Base-by-base conservation (phyloP, 2,329 filamentous ascomycete species). In the Apiospora rasikravindrae region DNA sequence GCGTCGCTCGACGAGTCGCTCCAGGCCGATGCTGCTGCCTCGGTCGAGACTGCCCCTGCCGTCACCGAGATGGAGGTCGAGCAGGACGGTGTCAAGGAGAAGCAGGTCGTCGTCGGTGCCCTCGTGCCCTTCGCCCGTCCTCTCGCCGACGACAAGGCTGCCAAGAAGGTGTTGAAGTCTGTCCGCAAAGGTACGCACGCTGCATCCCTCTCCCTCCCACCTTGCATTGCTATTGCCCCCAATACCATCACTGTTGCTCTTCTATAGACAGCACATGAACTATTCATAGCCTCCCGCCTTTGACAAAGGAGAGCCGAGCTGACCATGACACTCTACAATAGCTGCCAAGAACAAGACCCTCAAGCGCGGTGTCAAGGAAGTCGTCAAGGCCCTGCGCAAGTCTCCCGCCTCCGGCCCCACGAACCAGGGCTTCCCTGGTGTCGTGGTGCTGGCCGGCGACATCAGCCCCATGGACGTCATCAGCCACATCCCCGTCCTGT, bases 401-500 rank as follows among this genome's bases (percentile, higher is more conserved):
- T 96, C 94, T 19, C 88, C 93, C 72, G 84, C 90, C 77, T 89
- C 91, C 72, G 89, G 90, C n/a, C 88, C 90, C 73, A 88, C 90
- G 76, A 86, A 89, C 80, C 86, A 89, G 70, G 83, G 88, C 70
- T 87, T 91, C 79, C 91, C 93, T 64, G 89, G 91, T 76, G 89
- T 99, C 77, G 94, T 98, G 79, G 88, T 99, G 82, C 94, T 99
- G 77, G 96, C 96, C 47, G 96, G 94, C 78, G 96, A 99, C 84
- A 98, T 99, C 86, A 98, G 94, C 70, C 96, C 96, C 76, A 96
- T 96, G 92, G 96, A 99, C 84, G 96, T 99, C 82, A 98, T 99
- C 86, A 96, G 94, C 73, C 96, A 99, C 86, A 94, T 99, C 76
- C 96, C 96, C 79, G 94, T 99, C 72, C 92, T 98, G 72, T 98